Evolutionary conservation across 1,284 basidiomycete species (phyloP).

Genomic region (Sanghuangporus sanghuang): DNA sequence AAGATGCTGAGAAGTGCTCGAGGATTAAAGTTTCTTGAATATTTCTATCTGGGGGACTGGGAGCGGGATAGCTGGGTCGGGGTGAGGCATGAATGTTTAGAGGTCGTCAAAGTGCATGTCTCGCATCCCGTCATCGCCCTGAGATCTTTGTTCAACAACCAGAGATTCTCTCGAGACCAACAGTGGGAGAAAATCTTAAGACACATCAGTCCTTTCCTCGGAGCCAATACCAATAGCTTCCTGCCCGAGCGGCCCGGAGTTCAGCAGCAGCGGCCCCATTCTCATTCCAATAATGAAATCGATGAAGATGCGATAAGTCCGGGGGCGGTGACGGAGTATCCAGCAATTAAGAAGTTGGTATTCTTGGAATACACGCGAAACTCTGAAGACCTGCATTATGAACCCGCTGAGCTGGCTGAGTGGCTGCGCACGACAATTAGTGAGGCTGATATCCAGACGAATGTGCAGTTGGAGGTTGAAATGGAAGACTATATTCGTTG

Average conservation of each 20-base stretch:
- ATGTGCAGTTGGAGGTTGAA: background rate
- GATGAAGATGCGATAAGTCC: background rate
- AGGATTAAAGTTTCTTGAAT: background rate
- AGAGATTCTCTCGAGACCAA: background rate
- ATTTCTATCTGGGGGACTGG: constrained; percentile 4
- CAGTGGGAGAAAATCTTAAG: background rate
- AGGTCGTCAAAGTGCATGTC: background rate
- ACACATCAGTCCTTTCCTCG: background rate
- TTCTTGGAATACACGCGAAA: constrained; percentile 2
- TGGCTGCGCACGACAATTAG: background rate
- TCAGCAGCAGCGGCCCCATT: background rate
- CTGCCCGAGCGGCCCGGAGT: no score
- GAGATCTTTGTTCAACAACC: background rate
- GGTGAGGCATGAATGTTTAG: background rate
- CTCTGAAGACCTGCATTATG: background rate
- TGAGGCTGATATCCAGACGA: background rate
- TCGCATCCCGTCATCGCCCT: constrained; percentile 3
- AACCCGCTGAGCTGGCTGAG: background rate
- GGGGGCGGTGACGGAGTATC: background rate
- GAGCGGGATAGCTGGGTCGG: background rate
- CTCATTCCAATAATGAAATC: background rate
- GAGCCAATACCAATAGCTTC: background rate
- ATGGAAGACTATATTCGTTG: background rate
- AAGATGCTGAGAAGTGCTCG: background rate
- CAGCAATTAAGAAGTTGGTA: background rate